phyloP scores from a whole-genome alignment of 805 yeast species.

The Nakazawaea wyomingensis region DNA sequence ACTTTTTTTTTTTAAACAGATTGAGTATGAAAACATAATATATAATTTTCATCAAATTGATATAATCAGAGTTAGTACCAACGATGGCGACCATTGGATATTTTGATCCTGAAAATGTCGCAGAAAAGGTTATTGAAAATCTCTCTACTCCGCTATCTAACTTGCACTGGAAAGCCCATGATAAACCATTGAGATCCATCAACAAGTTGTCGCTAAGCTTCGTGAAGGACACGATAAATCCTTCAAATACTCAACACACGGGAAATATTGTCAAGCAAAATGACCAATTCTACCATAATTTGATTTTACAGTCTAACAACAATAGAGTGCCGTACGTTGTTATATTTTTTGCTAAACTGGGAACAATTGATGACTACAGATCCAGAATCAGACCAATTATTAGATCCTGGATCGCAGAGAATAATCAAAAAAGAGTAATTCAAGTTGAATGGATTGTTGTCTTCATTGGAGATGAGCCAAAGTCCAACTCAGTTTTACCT shows the following conservation, averaged over 20 bases:
- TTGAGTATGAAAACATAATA: too few species aligned
- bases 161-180: constrained; percentile 60
- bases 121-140: constrained; percentile 36
- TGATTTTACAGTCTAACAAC: constrained; percentile 11
- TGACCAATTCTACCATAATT: constrained; percentile 13
- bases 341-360: constrained; percentile 63
- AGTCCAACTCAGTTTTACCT: constrained; percentile 16
- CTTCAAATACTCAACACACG: constrained; percentile 7
- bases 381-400: constrained; percentile 77
- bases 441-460: constrained; percentile 62
- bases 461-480: constrained; percentile 33
- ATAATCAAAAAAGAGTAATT: constrained; percentile 31
- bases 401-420: constrained; percentile 65
- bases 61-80: too few species aligned
- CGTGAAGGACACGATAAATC: constrained; percentile 51
- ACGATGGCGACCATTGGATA: constrained; percentile 40
- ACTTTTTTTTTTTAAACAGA: too few species aligned
- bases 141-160: constrained; percentile 51
- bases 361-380: constrained; percentile 68
- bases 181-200: constrained; percentile 58
- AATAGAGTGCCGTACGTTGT: constrained; percentile 47
- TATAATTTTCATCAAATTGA: too few species aligned
- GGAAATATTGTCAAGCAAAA: constrained; percentile 13
- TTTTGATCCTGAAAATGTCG: constrained; percentile 71
- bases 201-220: constrained; percentile 50